Evolutionary conservation across 495 filamentous ascomycete species (phyloP).

Genomic region (Stereocaulon alpinum): DNA sequence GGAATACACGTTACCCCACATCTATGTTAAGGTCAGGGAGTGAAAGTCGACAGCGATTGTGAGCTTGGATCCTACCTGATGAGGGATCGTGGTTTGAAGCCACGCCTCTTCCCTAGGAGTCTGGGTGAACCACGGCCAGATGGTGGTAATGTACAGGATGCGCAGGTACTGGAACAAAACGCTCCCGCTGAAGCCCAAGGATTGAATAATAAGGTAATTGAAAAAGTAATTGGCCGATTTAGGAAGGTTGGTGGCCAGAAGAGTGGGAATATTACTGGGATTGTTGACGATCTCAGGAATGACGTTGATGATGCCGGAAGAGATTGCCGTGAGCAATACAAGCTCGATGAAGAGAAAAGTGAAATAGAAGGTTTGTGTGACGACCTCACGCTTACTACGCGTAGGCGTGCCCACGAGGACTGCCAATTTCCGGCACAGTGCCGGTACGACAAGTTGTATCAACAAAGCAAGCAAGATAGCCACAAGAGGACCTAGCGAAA

Average conservation of each 20-base stretch:
- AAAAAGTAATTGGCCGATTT: constrained; percentile 94
- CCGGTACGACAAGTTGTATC: constrained; percentile 70
- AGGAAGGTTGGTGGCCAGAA: constrained; percentile 73
- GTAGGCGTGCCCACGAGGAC: constrained; percentile 72
- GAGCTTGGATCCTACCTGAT: constrained; percentile 8
- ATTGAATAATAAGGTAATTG: constrained; percentile 93
- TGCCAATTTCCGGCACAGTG: constrained; percentile 64
- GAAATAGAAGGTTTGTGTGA: constrained; percentile 88
- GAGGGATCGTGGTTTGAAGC: constrained; percentile 24
- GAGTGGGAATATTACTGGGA: constrained; percentile 42
- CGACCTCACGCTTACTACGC: constrained; percentile 65
- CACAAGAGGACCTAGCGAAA: constrained; percentile 16
- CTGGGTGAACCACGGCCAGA: constrained; percentile 80
- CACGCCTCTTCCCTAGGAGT: constrained; percentile 35
- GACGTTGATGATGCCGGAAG: constrained; percentile 62
- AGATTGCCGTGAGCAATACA: constrained; percentile 83
- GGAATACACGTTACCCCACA: constrained; percentile 93
- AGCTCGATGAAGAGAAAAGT: constrained; percentile 94
- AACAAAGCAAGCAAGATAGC: constrained; percentile 35
- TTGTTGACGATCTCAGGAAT: constrained; percentile 32
- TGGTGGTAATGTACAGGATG: constrained; percentile 73
- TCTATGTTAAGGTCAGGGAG: constrained; percentile 14
- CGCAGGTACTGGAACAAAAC: constrained; percentile 74
- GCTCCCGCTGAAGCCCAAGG: constrained; percentile 79
- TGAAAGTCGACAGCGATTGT: no score